Evolutionary conservation across 2,329 filamentous ascomycete species (phyloP).

Genomic region (Alternaria ethzedia): DNA sequence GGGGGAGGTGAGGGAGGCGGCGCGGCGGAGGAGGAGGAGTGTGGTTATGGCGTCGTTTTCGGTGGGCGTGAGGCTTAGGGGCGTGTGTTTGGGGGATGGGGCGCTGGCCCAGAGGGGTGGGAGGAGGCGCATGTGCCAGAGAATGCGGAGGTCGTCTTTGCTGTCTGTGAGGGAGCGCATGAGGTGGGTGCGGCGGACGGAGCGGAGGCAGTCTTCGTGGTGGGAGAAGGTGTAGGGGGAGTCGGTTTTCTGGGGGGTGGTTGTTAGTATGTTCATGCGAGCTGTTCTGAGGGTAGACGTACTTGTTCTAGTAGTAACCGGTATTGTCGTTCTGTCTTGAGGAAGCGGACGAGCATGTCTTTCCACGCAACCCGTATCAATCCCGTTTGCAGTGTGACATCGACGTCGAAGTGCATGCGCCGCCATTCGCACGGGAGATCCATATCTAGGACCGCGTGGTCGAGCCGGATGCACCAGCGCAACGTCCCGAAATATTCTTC

Average conservation of each 20-base stretch:
- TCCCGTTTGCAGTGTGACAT: constrained; percentile 5
- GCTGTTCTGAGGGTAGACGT: not conserved
- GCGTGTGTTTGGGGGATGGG: constrained; percentile 6
- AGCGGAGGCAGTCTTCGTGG: constrained; percentile 37
- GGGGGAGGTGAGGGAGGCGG: constrained; percentile 21
- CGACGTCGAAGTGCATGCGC: constrained; percentile 11
- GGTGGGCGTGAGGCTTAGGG: constrained; percentile 10
- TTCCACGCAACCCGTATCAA: constrained; percentile 30
- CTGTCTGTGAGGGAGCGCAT: constrained; percentile 14
- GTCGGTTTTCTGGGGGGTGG: constrained; percentile 14
- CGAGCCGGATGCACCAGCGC: constrained; percentile 36
- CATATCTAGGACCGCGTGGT: constrained; percentile 34
- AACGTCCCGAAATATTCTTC: constrained; percentile 25
- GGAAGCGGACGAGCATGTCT: constrained; percentile 26
- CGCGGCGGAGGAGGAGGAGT: constrained; percentile 32
- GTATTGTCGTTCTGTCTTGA: constrained; percentile 31
- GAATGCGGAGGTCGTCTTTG: constrained; percentile 20
- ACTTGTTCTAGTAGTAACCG: constrained; percentile 30
- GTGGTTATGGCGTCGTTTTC: constrained; percentile 27
- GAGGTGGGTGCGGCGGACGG: constrained; percentile 33
- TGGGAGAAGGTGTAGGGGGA: constrained; percentile 28
- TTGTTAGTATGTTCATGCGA: not conserved
- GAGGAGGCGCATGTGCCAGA: constrained; percentile 31
- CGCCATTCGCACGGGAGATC: constrained; percentile 18
- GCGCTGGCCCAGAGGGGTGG: constrained; percentile 31